These are phyloP conservation scores for Sphagnurus paluster DNA, from an alignment of 1,284 basidiomycete genomes.

Conservation along the genomic window DNA sequence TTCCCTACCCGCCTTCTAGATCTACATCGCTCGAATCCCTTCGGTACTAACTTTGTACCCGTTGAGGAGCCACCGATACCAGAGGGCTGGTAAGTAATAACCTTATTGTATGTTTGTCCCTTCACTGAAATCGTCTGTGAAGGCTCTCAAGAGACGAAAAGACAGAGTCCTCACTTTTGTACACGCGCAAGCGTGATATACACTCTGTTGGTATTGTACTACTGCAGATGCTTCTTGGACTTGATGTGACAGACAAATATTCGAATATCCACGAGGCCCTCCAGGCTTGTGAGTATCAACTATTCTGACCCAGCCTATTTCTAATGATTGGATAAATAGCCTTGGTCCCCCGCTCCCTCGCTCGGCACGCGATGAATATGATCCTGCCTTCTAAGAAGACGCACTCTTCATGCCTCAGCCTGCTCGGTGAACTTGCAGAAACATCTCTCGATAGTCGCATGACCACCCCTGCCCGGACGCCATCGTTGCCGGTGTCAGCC, in stretches of 20 bases:
- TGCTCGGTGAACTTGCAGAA: conserved; percentile 44
- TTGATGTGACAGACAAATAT: conserved; percentile 56
- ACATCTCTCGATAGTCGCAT: conserved; percentile 28
- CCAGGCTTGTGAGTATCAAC: conserved; percentile 36
- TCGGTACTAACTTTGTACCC: conserved; percentile 43
- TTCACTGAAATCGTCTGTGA: background rate
- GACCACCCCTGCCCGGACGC: conserved; percentile 24
- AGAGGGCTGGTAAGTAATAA: conserved; percentile 54
- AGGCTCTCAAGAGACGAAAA: conserved; percentile 69
- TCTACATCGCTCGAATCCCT: conserved; percentile 72
- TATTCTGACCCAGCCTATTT: background rate
- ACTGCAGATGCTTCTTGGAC: conserved; percentile 74
- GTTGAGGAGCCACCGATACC: conserved; percentile 48
- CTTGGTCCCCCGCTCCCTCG: conserved; percentile 48
- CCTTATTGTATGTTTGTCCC: background rate
- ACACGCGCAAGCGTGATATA: conserved; percentile 71
- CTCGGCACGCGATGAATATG: conserved; percentile 56
- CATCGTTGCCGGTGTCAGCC: conserved; percentile 33
- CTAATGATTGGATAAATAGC: conserved; percentile 34
- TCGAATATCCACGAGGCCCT: conserved; percentile 45
- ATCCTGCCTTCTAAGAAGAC: conserved; percentile 58
- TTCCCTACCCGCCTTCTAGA: conserved; percentile 68
- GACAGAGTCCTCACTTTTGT: conserved; percentile 66
- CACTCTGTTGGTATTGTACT: conserved; percentile 73
- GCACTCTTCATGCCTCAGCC: conserved; percentile 46